Conservation (phyloP, 73 alveolate species). For the Stentor coeruleus region DNA sequence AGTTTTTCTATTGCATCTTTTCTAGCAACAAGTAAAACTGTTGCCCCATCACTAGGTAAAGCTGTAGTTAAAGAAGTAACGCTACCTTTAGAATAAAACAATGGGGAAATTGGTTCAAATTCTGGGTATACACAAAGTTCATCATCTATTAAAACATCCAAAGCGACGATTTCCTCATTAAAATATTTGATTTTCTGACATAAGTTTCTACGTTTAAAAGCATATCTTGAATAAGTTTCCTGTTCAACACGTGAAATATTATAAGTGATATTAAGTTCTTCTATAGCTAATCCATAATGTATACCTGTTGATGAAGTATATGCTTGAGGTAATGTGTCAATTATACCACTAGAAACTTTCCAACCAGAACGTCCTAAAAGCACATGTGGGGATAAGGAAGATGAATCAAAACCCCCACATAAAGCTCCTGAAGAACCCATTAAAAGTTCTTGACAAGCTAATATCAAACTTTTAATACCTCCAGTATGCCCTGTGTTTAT, state of each 20-base stretch:
- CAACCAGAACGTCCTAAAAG: background rate
- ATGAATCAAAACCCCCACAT: background rate
- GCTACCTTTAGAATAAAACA: background rate
- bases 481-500: background rate
- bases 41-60: background rate
- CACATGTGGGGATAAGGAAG: background rate
- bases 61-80: background rate
- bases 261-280: background rate
- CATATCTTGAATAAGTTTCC: background rate
- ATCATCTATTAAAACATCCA: background rate
- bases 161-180: background rate
- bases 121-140: background rate
- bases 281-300: background rate
- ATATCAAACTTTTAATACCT: background rate
- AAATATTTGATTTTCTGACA: background rate
- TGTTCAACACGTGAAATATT: background rate
- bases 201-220: background rate
- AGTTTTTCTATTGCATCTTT: background rate
- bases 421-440: background rate
- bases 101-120: background rate
- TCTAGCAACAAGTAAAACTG: background rate
- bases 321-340: background rate
- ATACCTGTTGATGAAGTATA: background rate
- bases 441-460: background rate
- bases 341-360: background rate